These are phyloP conservation scores for Biscogniauxia mediterranea DNA, from an alignment of 2,329 filamentous ascomycete species.

Conservation along the genomic window DNA sequence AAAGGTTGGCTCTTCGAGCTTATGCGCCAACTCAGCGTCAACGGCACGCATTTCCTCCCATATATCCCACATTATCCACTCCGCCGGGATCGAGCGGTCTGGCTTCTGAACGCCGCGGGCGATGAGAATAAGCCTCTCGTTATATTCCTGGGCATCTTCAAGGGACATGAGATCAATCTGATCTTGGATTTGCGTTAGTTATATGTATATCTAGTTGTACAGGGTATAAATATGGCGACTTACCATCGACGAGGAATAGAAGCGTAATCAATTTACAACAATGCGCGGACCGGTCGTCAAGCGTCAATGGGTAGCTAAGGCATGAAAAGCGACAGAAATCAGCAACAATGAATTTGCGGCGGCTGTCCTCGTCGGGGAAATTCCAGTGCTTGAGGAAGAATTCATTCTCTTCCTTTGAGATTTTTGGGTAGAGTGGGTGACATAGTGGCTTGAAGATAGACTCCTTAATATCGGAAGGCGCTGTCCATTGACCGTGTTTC, in stretches of 20 bases:
- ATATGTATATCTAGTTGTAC: neutral
- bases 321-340: slow-evolving; percentile 38
- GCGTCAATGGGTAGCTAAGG: slow-evolving; percentile 36
- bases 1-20: slow-evolving; percentile 38
- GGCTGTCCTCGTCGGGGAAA: slow-evolving; percentile 32
- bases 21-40: slow-evolving; percentile 36
- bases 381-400: slow-evolving; percentile 40
- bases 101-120: slow-evolving; percentile 31
- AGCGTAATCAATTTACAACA: slow-evolving; percentile 39
- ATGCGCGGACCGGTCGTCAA: slow-evolving; percentile 38
- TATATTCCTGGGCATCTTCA: slow-evolving; percentile 35
- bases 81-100: slow-evolving; percentile 32
- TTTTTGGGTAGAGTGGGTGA: neutral
- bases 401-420: slow-evolving; percentile 35
- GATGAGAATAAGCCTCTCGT: slow-evolving; percentile 37
- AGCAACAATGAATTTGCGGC: slow-evolving; percentile 32
- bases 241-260: slow-evolving; percentile 43
- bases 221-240: slow-evolving; percentile 3
- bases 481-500: neutral
- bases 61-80: slow-evolving; percentile 40
- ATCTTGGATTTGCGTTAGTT: slow-evolving; percentile 26
- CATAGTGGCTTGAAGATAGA: neutral
- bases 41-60: slow-evolving; percentile 39
- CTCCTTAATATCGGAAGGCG: neutral
- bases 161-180: slow-evolving; percentile 40